Base-by-base conservation (phyloP, 2,329 filamentous ascomycete genomes). In the Macrophomina phaseolina region DNA sequence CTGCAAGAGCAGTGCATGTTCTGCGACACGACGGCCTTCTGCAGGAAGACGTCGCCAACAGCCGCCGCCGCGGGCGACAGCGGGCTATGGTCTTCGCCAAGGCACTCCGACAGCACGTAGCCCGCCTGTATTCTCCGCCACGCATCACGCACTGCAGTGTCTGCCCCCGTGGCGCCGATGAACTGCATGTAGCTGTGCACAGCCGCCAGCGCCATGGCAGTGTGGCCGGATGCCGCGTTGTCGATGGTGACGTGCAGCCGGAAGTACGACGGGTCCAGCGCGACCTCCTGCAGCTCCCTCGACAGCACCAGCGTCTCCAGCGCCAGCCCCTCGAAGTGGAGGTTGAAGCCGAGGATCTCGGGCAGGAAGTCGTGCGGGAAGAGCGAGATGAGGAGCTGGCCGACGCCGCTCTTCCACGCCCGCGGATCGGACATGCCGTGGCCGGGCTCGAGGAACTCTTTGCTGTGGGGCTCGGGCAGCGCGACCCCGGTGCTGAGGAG, bases 221-320 rank as follows among this genome's bases (percentile, higher is more conserved):
- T 76, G 70, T 85, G 84, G 0, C 84, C 83, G 0, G 79, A 81
- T 67, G 84, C 74, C 4, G 77, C 74, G 69, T 85, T 85, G 69
- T 85, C 84, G 60, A 86, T 85, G 0, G 81, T 77, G 48, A 85
- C 75, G 71, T 85, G 83, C 4, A 86, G 73, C n/a, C 79, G 70
- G 69, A 85, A 86, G 70, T 85, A 85, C 48, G 81, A 81, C 0
- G 79, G 71, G 65, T 83, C 74, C 8, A 85, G 68, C 5, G 73
- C 72, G 28, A 85, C 66, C 68, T 83, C 82, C 14, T 72, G 73
- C 30, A 85, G 73, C 70, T 85, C 83, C 45, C 80, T 76, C 5
- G 77, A 73, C 0, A 79, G 78, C 51, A 76, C 76, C 66, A 84
- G 69, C 1, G 80, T 75, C 63, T 80, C 77, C 18, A 81, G 68